These are phyloP conservation scores for Kwoniella mangroviensis DNA, from an alignment of 768 basidiomycete species.

Conservation along the genomic window DNA sequence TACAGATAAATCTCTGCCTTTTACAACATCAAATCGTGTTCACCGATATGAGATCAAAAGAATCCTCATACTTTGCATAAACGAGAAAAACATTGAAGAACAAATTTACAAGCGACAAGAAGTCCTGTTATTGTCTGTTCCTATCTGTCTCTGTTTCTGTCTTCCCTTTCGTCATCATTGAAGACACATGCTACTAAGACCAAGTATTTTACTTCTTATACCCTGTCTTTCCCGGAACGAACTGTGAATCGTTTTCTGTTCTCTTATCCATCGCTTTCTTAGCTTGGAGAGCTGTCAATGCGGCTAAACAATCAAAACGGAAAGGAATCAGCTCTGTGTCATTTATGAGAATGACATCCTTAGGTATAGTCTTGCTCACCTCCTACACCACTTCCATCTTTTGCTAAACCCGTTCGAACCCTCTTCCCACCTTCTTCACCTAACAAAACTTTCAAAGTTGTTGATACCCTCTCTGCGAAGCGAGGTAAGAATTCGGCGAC, in stretches of 20 bases:
- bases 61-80: not conserved
- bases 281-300: slow-evolving; percentile 82
- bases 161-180: too few relatives aligned
- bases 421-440: slow-evolving; percentile 79
- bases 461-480: slow-evolving; percentile 75
- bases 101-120: not conserved
- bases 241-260: slow-evolving; percentile 19
- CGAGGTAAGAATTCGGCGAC: slow-evolving; percentile 90
- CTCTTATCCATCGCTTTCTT: slow-evolving; percentile 62
- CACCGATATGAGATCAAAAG: not conserved
- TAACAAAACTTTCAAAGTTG: slow-evolving; percentile 73
- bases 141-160: not conserved
- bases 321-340: not conserved
- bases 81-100: not conserved
- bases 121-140: not conserved
- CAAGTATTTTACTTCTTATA: not conserved
- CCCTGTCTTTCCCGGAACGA: slow-evolving; percentile 21
- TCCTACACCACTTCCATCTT: slow-evolving; percentile 96
- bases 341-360: not conserved
- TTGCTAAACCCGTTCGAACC: slow-evolving; percentile 87
- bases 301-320: slow-evolving; percentile 63
- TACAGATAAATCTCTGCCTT: not conserved
- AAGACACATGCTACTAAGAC: not conserved
- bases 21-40: not conserved
- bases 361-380: slow-evolving; percentile 65